Evolutionary conservation across 352 stramenopile species (phyloP), one percentile per base, ranked within the genome.

Genomic region (Phytophthora tentaculata): DNA sequence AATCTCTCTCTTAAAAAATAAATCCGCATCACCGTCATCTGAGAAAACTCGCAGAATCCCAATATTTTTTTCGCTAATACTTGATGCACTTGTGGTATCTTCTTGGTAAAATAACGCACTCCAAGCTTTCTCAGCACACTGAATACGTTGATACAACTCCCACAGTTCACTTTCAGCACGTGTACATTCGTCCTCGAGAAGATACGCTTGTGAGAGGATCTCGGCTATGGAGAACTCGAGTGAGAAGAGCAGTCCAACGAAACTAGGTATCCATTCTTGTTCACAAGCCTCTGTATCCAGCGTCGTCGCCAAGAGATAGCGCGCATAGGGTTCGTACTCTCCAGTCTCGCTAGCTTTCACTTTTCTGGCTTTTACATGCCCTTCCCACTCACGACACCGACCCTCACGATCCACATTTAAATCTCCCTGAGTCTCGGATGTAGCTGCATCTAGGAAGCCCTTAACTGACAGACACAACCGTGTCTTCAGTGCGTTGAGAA

Each of bases 401-500:
- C 2, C 0, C 26, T 47, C 51, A 45, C 12, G 2, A 32, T 3
- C 26, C 26, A 32, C n/a, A n/a, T n/a, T n/a, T n/a, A n/a, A n/a
- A n/a, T 32, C 28, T 5, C 9, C 32, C 32, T 16, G 32, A 39
- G 32, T 39, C 17, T 23, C 3, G 0, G 13, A 14, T 19, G n/a
- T 19, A n/a, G 1, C 35, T 19, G 8, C 17, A n/a, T 56, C 10
- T 8, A 76, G 9, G 16, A 76, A 41, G 4, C 63, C 51, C 12
- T 71, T 17, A 22, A 50, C 29, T 1, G 69, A 64, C 7, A 53
- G 8, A 59, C 60, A 67, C 22, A 83, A 7, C 0, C 70, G 69
- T 17, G 81, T 72, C 14, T 84, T 86, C 55, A 91, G 83, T 12
- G 82, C 84, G n/a, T 90, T 84, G 0, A 92, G 59, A 56, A 84